Base-by-base conservation (phyloP, 78 protist species). In the Emiliania huxleyi region DNA sequence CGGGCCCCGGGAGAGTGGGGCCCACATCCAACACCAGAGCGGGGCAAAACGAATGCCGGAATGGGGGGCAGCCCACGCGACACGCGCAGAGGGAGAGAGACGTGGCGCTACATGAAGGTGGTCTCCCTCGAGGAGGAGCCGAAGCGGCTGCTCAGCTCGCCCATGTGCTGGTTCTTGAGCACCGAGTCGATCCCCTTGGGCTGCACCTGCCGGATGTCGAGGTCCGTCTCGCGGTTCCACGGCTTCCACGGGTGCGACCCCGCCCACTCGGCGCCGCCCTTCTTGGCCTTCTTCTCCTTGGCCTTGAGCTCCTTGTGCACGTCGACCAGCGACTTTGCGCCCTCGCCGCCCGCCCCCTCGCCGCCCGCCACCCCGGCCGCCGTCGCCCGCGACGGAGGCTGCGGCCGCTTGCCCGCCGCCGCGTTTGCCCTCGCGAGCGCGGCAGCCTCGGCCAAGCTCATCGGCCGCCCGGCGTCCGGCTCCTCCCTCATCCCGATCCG, bases 111-210 rank as follows among this genome's bases (percentile, higher is more conserved):
- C 43, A 73, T 73, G 83, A 73, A 73, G 83, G 37, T 35, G 37
- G 83, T 73, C 42, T 73, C 83, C 37, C 83, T 18, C 8, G 40
- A 0, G 8, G 33, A 18, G 21, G 40, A 1, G 5, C 83, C 83
- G n/a, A 73, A 73, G 37, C 83, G 37, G 25, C 5, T 12, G 83
- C 83, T 15, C 33, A 73, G 37, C 42, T 23, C 18, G 44, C 83
- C 83, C 83, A 73, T 35, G 83, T 73, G 83, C 42, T 73, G 83
- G 43, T 73, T 73, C 33, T 73, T 73, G 42, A 73, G 83, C 40
- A 73, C n/a, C 37, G 44, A 18, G 15, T 73, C 83, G 15, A 18
- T 73, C 18, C 42, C 83, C 42, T 73, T 73, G 33, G 83, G 83
- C 44, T 73, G 2, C 37, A 15, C 42, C 44, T 4, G 5, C 2